Percentiles rank a stretch among this genome's conserved stretches.
These are phyloP conservation scores for Ceratocystis variospora DNA, from an alignment of 2,329 filamentous ascomycete species.

Conservation along the genomic window DNA sequence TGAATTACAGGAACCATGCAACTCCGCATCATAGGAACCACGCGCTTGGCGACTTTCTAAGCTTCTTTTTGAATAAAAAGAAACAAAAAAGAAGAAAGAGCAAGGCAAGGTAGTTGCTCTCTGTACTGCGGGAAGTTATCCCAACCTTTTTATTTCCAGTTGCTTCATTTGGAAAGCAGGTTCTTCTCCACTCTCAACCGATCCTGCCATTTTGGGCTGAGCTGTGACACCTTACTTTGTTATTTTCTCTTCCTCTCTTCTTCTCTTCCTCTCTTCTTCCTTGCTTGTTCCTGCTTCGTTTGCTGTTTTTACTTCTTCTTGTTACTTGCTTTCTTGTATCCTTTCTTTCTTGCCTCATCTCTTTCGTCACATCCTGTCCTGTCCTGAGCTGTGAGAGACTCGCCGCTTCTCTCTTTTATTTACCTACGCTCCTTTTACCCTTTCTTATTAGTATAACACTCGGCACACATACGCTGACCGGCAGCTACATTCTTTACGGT, in stretches of 20 bases:
- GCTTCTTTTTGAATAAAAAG: not conserved
- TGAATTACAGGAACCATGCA: too few species aligned
- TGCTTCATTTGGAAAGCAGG: not conserved
- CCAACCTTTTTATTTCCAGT: not conserved
- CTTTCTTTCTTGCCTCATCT: constrained; percentile 1
- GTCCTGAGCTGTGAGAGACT: constrained; percentile 7
- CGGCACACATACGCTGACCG: not conserved
- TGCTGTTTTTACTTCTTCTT: not conserved
- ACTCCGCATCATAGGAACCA: too few species aligned
- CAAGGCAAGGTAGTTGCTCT: not conserved
- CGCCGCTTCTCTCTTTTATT: constrained; percentile 4
- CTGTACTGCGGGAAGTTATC: not conserved
- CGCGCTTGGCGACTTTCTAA: too few species aligned
- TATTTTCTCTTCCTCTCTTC: not conserved
- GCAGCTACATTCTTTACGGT: too few species aligned
- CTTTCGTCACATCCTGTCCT: not conserved
- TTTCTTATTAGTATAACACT: not conserved
- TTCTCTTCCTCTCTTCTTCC: constrained; percentile 3
- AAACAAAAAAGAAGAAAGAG: not conserved
- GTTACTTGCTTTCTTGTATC: not conserved
- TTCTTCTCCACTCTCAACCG: not conserved
- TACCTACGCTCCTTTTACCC: not conserved
- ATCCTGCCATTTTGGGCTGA: constrained; percentile 3
- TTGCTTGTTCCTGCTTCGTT: not conserved
- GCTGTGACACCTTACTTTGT: constrained; percentile 5